Evolutionary conservation across 441 rosid genomes (phyloP).

Genomic region (Jatropha podagrica): DNA sequence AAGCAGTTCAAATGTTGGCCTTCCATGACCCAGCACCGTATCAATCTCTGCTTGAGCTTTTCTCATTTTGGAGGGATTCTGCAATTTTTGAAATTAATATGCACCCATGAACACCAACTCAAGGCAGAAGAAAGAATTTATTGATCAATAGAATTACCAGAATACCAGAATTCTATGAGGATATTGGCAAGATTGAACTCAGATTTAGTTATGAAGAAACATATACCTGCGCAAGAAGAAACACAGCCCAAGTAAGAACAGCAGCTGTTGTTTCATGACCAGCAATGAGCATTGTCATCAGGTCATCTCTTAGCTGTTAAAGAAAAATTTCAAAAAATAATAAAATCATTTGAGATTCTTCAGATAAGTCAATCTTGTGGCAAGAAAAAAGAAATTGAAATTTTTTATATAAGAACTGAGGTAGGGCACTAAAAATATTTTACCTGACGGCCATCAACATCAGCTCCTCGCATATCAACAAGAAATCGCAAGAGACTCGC

Average conservation of each 20-base stretch:
- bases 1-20: constrained; percentile 63
- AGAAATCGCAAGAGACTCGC: constrained; percentile 90
- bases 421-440: constrained; percentile 19
- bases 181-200: constrained; percentile 6
- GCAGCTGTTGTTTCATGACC: constrained; percentile 99
- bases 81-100: constrained; percentile 28
- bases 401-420: neutral
- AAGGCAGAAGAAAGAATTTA: neutral
- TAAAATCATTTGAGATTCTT: neutral
- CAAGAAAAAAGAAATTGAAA: neutral
- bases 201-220: constrained; percentile 17
- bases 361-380: constrained; percentile 9
- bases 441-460: constrained; percentile 86
- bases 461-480: constrained; percentile 93
- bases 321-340: constrained; percentile 1
- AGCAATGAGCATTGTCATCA: constrained; percentile 95
- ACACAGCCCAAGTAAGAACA: constrained; percentile 96
- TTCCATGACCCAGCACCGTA: constrained; percentile 61
- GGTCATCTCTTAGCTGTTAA: constrained; percentile 84
- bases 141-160: neutral
- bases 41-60: constrained; percentile 91
- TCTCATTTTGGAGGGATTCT: constrained; percentile 77
- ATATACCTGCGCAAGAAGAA: constrained; percentile 87
- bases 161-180: neutral
- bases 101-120: constrained; percentile 7